phyloP scores from a whole-genome alignment of 768 basidiomycete species.

The Boletus subparvulus region DNA sequence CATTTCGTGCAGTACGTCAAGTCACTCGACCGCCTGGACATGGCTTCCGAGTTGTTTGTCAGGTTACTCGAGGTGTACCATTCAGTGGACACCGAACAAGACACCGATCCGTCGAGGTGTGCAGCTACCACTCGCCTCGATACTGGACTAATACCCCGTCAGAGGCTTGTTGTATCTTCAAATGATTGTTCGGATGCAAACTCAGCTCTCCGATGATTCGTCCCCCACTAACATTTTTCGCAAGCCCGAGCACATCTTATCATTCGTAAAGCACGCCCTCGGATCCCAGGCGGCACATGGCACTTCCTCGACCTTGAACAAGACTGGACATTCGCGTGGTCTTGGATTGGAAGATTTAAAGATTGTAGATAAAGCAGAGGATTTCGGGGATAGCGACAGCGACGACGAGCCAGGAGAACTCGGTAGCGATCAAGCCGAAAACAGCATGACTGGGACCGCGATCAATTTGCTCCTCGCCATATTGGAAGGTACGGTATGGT shows the following conservation, averaged over 20 bases:
- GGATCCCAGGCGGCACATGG: constrained; percentile 36
- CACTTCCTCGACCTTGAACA: constrained; percentile 1
- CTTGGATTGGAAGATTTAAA: constrained; percentile 38
- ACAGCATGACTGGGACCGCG: constrained; percentile 74
- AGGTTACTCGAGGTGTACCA: constrained; percentile 70
- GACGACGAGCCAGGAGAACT: constrained; percentile 49
- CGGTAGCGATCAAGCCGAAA: constrained; percentile 38
- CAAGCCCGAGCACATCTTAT: constrained; percentile 70
- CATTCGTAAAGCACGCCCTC: constrained; percentile 79
- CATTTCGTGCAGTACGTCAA: constrained; percentile 69
- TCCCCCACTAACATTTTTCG: constrained; percentile 55
- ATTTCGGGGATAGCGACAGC: constrained; percentile 52
- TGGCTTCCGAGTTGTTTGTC: constrained; percentile 74
- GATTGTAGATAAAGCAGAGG: constrained; percentile 37
- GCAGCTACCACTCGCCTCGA: not conserved
- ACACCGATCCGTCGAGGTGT: constrained; percentile 25
- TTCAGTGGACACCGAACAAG: constrained; percentile 18
- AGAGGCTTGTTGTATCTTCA: constrained; percentile 77
- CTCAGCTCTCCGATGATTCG: constrained; percentile 55
- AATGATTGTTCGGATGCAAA: constrained; percentile 79
- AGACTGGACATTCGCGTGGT: constrained; percentile 10
- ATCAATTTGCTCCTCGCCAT: constrained; percentile 80
- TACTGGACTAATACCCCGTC: constrained; percentile 4
- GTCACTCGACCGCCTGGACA: constrained; percentile 61
- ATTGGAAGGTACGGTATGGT: constrained; percentile 66